Percentiles rank a stretch among this genome's conserved stretches.
Evolutionary conservation across 345 rosid species (phyloP).

Genomic region (Salix arbutifolia): DNA sequence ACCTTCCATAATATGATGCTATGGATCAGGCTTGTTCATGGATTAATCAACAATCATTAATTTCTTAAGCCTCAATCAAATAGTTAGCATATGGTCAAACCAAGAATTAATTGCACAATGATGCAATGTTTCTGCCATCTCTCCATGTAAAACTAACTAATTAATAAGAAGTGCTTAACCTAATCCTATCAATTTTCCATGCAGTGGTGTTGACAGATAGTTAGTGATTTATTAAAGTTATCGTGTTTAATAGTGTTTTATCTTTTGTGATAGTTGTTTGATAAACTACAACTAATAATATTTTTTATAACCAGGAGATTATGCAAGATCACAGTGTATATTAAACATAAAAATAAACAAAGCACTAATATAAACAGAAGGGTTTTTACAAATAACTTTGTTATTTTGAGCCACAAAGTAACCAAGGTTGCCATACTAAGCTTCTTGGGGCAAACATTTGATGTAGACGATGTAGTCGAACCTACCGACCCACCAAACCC

Average conservation of each 20-base stretch:
- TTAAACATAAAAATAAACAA: too few relatives aligned
- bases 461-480: not conserved
- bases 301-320: too few relatives aligned
- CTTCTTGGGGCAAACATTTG: not conserved
- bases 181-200: not conserved
- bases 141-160: not conserved
- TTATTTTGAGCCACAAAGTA: not conserved
- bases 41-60: not conserved
- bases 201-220: not conserved
- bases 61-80: not conserved
- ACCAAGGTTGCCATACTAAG: not conserved
- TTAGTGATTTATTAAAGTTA: too few relatives aligned
- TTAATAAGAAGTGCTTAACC: not conserved
- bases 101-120: not conserved
- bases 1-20: not conserved
- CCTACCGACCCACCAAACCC: not conserved
- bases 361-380: too few relatives aligned
- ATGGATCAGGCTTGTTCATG: too few relatives aligned
- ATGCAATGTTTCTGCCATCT: not conserved
- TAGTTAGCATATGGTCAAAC: not conserved
- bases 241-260: too few relatives aligned
- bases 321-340: too few relatives aligned
- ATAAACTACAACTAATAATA: too few relatives aligned
- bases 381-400: too few relatives aligned
- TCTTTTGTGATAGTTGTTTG: too few relatives aligned